phyloP scores from a whole-genome alignment of 768 basidiomycete genomes.

The Termitomyces titanicus region DNA sequence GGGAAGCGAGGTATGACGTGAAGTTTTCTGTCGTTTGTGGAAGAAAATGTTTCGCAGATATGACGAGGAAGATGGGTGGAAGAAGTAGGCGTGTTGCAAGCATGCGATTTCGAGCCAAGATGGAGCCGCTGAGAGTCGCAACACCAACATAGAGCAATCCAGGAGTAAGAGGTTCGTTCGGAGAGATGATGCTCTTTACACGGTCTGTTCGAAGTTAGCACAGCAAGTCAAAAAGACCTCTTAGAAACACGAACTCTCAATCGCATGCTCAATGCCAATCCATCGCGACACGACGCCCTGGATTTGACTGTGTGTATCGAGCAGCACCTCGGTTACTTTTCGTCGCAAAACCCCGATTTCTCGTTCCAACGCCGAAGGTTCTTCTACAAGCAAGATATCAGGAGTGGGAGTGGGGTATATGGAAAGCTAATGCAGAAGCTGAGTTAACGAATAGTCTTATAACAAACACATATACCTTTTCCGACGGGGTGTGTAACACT shows the following conservation, averaged over 20 bases:
- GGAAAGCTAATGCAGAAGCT: constrained; percentile 55
- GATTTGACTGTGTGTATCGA: constrained; percentile 58
- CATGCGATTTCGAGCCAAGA: constrained; percentile 75
- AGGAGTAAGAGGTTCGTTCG: constrained; percentile 81
- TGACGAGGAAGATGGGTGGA: constrained; percentile 70
- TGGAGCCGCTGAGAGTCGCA: constrained; percentile 83
- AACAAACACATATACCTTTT: constrained; percentile 24
- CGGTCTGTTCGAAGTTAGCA: constrained; percentile 46
- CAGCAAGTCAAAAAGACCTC: not conserved
- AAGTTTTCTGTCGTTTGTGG: constrained; percentile 78
- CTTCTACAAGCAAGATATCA: constrained; percentile 70
- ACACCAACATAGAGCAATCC: constrained; percentile 90
- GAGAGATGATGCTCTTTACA: constrained; percentile 77
- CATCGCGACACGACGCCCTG: constrained; percentile 74
- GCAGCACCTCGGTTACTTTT: constrained; percentile 51
- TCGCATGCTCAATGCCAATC: constrained; percentile 81
- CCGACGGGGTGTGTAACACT: constrained; percentile 24
- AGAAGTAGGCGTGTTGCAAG: constrained; percentile 67
- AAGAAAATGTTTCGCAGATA: constrained; percentile 80
- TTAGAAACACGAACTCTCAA: constrained; percentile 69
- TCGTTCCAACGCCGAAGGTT: constrained; percentile 71
- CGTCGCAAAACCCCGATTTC: constrained; percentile 72
- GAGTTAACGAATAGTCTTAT: not conserved
- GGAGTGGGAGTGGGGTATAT: constrained; percentile 70
- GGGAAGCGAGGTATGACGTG: constrained; percentile 53